Conservation (phyloP, 1,284 basidiomycete genomes). For the Rugosomyces carneus region DNA sequence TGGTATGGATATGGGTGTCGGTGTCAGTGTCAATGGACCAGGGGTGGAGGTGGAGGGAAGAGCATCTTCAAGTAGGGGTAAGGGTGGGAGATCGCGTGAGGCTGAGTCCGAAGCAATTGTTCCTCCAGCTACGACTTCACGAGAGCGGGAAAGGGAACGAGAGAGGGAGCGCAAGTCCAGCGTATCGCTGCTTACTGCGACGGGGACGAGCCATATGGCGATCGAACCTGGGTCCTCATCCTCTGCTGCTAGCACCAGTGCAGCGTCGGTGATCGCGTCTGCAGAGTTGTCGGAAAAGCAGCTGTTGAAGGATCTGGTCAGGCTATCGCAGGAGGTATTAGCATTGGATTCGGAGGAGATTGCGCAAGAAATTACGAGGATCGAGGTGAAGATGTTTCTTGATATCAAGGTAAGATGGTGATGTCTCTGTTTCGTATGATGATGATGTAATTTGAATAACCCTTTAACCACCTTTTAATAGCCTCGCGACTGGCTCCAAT, state of each 20-base stretch:
- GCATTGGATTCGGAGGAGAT: constrained; percentile 53
- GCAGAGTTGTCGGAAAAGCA: constrained; percentile 37
- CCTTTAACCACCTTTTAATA: constrained; percentile 22
- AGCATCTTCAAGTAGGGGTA: neutral
- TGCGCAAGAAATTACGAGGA: constrained; percentile 72
- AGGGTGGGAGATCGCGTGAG: constrained; percentile 16
- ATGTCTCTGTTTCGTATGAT: neutral
- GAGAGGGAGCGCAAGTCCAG: constrained; percentile 60
- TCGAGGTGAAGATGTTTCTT: constrained; percentile 58
- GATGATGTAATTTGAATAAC: neutral
- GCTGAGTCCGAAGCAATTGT: constrained; percentile 19
- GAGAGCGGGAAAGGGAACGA: neutral
- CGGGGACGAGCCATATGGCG: constrained; percentile 11
- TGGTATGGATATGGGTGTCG: neutral
- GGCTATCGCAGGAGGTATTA: constrained; percentile 48
- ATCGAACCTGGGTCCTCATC: neutral
- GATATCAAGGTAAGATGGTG: constrained; percentile 46
- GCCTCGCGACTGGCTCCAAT: constrained; percentile 78
- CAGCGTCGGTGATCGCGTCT: constrained; percentile 18
- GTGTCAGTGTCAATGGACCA: too few relatives aligned
- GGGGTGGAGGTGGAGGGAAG: neutral
- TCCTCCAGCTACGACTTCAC: constrained; percentile 1
- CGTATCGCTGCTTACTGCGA: constrained; percentile 36
- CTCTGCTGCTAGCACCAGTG: neutral
- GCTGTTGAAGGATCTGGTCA: constrained; percentile 57